phyloP scores from a whole-genome alignment of 768 basidiomycete genomes.

The Tricholoma bakamatsutake region DNA sequence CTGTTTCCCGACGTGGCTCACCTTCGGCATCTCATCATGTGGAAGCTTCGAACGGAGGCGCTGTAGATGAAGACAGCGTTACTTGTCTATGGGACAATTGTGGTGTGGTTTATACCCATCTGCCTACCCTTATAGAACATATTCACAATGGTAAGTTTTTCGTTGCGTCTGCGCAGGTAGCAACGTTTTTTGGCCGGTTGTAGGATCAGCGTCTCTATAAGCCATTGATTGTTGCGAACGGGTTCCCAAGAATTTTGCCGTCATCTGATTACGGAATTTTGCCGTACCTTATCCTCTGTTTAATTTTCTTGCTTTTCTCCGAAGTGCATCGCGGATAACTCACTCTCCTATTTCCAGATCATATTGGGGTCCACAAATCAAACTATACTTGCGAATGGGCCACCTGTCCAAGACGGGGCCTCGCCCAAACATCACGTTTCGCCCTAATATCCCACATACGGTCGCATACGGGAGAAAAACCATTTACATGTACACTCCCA shows the following conservation, averaged over 20 bases:
- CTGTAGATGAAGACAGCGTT: slow-evolving; percentile 47
- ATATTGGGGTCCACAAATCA: slow-evolving; percentile 80
- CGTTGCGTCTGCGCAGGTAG: background rate
- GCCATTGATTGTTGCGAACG: background rate
- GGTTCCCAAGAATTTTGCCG: background rate
- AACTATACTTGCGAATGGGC: slow-evolving; percentile 89
- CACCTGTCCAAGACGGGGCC: slow-evolving; percentile 71
- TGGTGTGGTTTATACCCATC: slow-evolving; percentile 61
- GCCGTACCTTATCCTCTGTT: too few relatives aligned
- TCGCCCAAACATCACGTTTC: slow-evolving; percentile 84
- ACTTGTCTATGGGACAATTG: slow-evolving; percentile 86
- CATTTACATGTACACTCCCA: slow-evolving; percentile 63
- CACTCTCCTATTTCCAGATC: slow-evolving; percentile 37
- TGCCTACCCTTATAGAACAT: slow-evolving; percentile 75
- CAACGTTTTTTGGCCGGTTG: background rate
- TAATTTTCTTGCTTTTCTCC: background rate
- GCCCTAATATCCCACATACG: slow-evolving; percentile 88
- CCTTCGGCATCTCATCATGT: slow-evolving; percentile 21
- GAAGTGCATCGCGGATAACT: background rate
- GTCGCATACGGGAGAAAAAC: slow-evolving; percentile 93
- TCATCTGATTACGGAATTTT: background rate
- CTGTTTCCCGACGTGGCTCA: slow-evolving; percentile 35
- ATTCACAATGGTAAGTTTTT: slow-evolving; percentile 65
- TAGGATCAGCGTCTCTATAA: background rate
- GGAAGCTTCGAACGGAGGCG: slow-evolving; percentile 5